A percentile compares a stretch with the other conserved stretches of the same genome.
Conservation (phyloP, 1,284 basidiomycete genomes). For the Trichosporon ovoides region DNA sequence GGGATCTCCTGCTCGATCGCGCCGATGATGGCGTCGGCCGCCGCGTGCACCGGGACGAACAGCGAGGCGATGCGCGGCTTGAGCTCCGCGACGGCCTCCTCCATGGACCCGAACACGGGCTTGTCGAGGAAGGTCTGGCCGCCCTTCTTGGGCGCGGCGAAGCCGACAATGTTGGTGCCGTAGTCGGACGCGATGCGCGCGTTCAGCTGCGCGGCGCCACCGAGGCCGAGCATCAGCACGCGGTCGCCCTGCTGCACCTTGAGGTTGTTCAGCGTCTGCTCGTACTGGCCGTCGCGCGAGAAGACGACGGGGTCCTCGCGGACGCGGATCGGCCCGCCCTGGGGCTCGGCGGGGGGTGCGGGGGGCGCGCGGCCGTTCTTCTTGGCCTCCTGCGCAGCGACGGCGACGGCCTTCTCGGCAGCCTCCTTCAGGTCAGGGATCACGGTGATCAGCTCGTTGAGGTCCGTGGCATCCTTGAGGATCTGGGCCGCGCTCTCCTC, state of each 20-base stretch:
- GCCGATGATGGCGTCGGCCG: constrained; percentile 87
- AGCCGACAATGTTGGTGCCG: constrained; percentile 92
- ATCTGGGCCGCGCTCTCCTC: constrained; percentile 25
- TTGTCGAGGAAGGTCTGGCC: constrained; percentile 83
- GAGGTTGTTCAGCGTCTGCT: constrained; percentile 77
- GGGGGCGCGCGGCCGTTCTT: background rate
- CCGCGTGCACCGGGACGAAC: constrained; percentile 40
- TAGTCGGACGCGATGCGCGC: constrained; percentile 41
- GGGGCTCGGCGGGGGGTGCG: background rate
- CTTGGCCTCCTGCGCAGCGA: constrained; percentile 4
- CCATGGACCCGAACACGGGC: constrained; percentile 82
- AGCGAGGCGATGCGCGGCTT: constrained; percentile 20
- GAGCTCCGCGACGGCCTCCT: constrained; percentile 57
- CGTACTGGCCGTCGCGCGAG: constrained; percentile 50
- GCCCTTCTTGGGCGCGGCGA: constrained; percentile 90
- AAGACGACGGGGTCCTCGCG: constrained; percentile 13
- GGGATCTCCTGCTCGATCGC: constrained; percentile 91
- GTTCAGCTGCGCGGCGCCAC: constrained; percentile 23
- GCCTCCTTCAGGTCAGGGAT: constrained; percentile 22
- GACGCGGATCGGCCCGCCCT: background rate
- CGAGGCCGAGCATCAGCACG: constrained; percentile 70
- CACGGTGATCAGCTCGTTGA: constrained; percentile 15
- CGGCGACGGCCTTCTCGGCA: constrained; percentile 17
- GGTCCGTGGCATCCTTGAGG: constrained; percentile 10
- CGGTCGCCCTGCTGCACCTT: constrained; percentile 82